Evolutionary conservation across 257 asterid species (phyloP).

Genomic region (Primulina tabacum): DNA sequence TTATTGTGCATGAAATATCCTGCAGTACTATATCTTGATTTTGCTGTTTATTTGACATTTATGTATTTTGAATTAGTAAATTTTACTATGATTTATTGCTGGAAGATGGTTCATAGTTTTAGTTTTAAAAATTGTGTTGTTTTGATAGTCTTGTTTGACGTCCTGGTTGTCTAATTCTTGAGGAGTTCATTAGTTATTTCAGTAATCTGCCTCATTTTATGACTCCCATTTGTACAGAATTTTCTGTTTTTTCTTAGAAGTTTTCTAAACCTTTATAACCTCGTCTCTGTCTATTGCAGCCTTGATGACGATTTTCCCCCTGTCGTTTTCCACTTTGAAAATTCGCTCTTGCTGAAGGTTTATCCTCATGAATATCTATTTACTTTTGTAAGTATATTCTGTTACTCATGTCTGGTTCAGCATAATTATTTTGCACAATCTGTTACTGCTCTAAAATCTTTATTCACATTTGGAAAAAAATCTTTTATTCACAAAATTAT

Average conservation of each 20-base stretch:
- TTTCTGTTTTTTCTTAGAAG: conserved; percentile 2
- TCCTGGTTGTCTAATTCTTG: too few relatives aligned
- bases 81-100: too few relatives aligned
- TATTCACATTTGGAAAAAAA: background rate
- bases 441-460: conserved; percentile 8
- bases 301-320: conserved; percentile 91
- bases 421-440: conserved; percentile 19
- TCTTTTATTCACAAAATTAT: conserved; percentile 10
- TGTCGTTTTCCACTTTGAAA: conserved; percentile 82
- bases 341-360: conserved; percentile 74
- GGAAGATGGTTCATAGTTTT: too few relatives aligned
- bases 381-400: conserved; percentile 75
- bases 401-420: conserved; percentile 1
- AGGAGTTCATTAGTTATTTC: background rate
- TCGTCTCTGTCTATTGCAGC: conserved; percentile 51
- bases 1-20: too few relatives aligned
- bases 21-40: too few relatives aligned
- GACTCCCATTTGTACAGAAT: background rate
- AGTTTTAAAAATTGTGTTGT: too few relatives aligned
- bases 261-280: conserved; percentile 17
- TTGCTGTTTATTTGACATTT: too few relatives aligned
- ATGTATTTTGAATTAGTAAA: too few relatives aligned
- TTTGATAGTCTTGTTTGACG: too few relatives aligned
- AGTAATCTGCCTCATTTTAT: background rate
- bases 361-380: conserved; percentile 90